Evolutionary conservation across 257 asterid species (phyloP), one percentile per base, ranked within the genome.

Genomic region (Paraleonurus japonicus): DNA sequence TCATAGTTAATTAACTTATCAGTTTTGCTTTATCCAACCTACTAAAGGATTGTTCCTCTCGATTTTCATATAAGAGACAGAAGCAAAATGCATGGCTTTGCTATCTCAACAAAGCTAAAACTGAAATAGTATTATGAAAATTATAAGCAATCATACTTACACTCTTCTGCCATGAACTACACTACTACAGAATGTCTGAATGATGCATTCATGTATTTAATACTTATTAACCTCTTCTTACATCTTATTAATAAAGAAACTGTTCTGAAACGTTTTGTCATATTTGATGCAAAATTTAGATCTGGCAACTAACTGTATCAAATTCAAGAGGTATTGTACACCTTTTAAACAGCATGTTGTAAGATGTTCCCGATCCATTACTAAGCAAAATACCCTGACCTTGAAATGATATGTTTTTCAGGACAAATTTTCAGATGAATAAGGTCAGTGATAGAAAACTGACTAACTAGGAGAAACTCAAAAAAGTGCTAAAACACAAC

Each of bases 91-190:
- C 43, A 47, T 9, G 11, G 17, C 23, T 27, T 48, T 22, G 47
- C 51, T 7, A 26, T 16, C 37, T 37, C 41, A 16, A 33, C 17
- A 32, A 73, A 73, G 60, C 68, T 67, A 47, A 50, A 57, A 22
- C 19, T 48, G 48, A 60, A 26, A 24, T 50, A 61, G 11, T 27
- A 20, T 11, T 3, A 71, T 37, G 61, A 39, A 22, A 61, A 17
- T 64, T 27, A 48, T 72, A 61, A 35, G 53, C 69, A 43, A 71
- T 48, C 57, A 22, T 43, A 16, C 19, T 67, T 47, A 5, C 50
- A 47, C 24, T 17, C 7, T 59, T 23, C 48, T 1, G 69, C 68
- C 9, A 11, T 47, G 12, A 60, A 60, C 23, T 60, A 26, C 16
- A 26, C n/a, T 13, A 15, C 30, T n/a, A n/a, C 61, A 67, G 47